Base-by-base conservation (phyloP, 192 early-diverging fungal species). In the Coemansia brasiliensis region DNA sequence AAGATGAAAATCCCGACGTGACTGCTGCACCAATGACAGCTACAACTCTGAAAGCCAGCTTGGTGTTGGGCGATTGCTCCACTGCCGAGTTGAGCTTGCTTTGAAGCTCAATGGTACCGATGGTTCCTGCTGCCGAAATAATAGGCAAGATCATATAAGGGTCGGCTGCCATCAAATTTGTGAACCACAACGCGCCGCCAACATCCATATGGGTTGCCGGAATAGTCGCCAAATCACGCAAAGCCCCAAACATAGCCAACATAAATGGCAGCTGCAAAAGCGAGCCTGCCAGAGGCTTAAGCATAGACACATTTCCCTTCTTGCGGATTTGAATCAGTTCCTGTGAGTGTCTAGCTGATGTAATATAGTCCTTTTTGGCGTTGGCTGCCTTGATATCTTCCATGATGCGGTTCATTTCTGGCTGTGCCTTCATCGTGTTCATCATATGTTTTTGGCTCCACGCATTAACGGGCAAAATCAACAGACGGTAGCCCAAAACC, bases 121-220 rank as follows among this genome's bases (percentile, higher is more conserved):
- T 69, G 71, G 95, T 88, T 25, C 84, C 82, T 22, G 82, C 39
- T 24, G 83, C 83, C 20, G 90, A 87, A 0, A 86, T n/a, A 9
- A 87, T 71, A 2, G 96, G 96, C 53, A 98, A 79, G 39, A 92
- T 80, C 56, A 85, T 91, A 16, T 82, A 85, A 26, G 94, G 93
- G 67, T 98, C 96, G 40, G 83, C 64, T 12, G 79, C 57, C 0
- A 91, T 82, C 82, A 98, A 61, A 79, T 98, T 87, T 3, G 83
- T 84, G 65, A 98, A 90, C 93, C 94, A 98, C 39, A 66, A 57
- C 2, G 87, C 42, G 25, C 94, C 94, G 16, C 90, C 92, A 2
- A 82, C 85, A 50, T 69, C 26, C 68, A 95, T 85, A 39, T 92
- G 89, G 13, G 94, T 90, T 3, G 95, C 87, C 11, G 90, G 88